Base-by-base conservation (phyloP, 2,329 filamentous ascomycete genomes). In the Fusarium chuoi region DNA sequence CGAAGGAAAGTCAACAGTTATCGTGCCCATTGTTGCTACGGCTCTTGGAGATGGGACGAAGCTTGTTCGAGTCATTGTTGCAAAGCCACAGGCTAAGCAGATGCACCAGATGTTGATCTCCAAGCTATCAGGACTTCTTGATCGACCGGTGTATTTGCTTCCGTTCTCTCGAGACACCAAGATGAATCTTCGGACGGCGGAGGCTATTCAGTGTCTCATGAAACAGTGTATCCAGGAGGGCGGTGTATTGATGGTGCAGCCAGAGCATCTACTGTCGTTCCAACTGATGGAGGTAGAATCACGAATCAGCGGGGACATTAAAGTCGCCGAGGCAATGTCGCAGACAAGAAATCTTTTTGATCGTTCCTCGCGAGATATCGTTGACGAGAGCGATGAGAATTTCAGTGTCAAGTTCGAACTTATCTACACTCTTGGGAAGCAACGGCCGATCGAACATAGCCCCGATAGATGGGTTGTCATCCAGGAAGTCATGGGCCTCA, bases 1-100 rank as follows among this genome's bases (percentile, higher is more conserved):
- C 0, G 87, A 92, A 75, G 92, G 91, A 0, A 94, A 93, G 70
- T 90, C 90, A 0, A 92, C 91, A 0, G 88, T 93, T 4, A 93
- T 95, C 55, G 85, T 92, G 0, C 92, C 91, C 0, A 90, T 93
- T 42, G 87, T 92, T 0, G 88, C 88, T 0, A 81, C 87, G 0
- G 80, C 83, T 0, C 78, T 92, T 0, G 88, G 89, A 0, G 82
- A 93, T 52, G 82, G 83, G 0, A 75, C 79, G 0, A 84, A 79
- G 8, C 81, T 93, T 0, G 87, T 89, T 0, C 82, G 90, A 6
- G 85, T 93, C 0, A 79, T 93, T 3, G 89, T 92, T 1, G 85
- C 87, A 0, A 92, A 91, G 68, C 85, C 91, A 0, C 86, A 92
- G 41, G 86, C 88, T 0, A 85, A 84, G 20, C 90, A 93, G 71